Evolutionary conservation across 805 yeast species (phyloP).

Genomic region (Metschnikowia amazonensis): DNA sequence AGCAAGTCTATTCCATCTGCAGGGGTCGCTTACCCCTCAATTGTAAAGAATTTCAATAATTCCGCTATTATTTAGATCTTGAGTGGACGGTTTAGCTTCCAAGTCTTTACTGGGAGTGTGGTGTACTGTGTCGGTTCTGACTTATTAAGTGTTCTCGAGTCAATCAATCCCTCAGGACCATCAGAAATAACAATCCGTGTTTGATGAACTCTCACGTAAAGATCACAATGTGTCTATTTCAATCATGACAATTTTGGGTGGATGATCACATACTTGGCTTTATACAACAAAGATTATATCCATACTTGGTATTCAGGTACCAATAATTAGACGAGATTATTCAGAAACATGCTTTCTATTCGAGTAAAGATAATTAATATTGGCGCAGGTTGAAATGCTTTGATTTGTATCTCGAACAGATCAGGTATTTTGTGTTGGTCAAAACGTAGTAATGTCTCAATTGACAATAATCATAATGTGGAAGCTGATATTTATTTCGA

Average conservation of each 20-base stretch:
- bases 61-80: slow-evolving; percentile 43
- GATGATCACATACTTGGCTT: slow-evolving; percentile 59
- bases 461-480: slow-evolving; percentile 18
- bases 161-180: not conserved
- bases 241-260: slow-evolving; percentile 33
- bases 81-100: slow-evolving; percentile 65
- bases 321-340: slow-evolving; percentile 12
- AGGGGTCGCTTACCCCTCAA: slow-evolving; percentile 26
- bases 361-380: slow-evolving; percentile 36
- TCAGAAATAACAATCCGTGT: not conserved
- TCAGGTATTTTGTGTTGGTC: slow-evolving; percentile 53
- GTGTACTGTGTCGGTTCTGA: slow-evolving; percentile 50
- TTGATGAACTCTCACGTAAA: not conserved
- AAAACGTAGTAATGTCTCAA: slow-evolving; percentile 22
- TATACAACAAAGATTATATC: slow-evolving; percentile 46
- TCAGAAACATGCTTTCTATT: slow-evolving; percentile 40
- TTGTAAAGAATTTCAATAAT: slow-evolving; percentile 33
- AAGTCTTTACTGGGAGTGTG: slow-evolving; percentile 55
- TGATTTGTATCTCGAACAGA: slow-evolving; percentile 45
- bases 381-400: slow-evolving; percentile 10
- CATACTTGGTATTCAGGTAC: slow-evolving; percentile 62
- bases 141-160: not conserved
- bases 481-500: slow-evolving; percentile 29
- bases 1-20: too few relatives aligned
- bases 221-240: not conserved